Evolutionary conservation across 2,329 filamentous ascomycete genomes (phyloP).

Genomic region (Colletotrichum cordylinicola): DNA sequence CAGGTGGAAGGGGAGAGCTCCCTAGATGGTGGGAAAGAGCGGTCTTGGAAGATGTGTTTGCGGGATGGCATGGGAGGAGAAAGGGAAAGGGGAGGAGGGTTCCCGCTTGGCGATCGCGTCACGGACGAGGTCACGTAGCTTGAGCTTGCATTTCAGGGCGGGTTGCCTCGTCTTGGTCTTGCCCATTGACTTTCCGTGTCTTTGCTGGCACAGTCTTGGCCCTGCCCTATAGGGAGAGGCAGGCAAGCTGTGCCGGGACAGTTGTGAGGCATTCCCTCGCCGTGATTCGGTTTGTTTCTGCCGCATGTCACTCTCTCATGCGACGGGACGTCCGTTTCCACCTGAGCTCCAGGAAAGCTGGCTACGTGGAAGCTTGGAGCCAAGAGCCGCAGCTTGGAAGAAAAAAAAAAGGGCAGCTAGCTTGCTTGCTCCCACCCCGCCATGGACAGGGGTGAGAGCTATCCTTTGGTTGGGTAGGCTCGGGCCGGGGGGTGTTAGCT

Average conservation of each 20-base stretch:
- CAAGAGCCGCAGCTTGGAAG: background rate
- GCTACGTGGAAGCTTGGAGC: background rate
- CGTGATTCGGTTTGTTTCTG: conserved; percentile 14
- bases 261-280: background rate
- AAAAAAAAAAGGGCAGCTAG: background rate
- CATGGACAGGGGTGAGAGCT: background rate
- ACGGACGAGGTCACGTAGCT: background rate
- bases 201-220: background rate
- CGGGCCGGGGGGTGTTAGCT: background rate
- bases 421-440: background rate
- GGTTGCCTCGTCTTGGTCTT: background rate
- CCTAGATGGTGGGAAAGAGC: background rate
- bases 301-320: background rate
- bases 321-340: background rate
- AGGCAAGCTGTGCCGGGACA: background rate
- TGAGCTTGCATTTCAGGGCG: background rate
- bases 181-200: background rate
- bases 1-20: background rate
- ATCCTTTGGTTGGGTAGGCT: background rate
- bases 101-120: conserved; percentile 9
- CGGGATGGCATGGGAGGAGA: background rate
- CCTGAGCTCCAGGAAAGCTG: background rate
- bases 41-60: background rate
- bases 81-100: background rate
- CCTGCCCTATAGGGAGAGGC: background rate